These are phyloP conservation scores for Gyrodon lividus DNA, from an alignment of 768 basidiomycete species.

Conservation along the genomic window DNA sequence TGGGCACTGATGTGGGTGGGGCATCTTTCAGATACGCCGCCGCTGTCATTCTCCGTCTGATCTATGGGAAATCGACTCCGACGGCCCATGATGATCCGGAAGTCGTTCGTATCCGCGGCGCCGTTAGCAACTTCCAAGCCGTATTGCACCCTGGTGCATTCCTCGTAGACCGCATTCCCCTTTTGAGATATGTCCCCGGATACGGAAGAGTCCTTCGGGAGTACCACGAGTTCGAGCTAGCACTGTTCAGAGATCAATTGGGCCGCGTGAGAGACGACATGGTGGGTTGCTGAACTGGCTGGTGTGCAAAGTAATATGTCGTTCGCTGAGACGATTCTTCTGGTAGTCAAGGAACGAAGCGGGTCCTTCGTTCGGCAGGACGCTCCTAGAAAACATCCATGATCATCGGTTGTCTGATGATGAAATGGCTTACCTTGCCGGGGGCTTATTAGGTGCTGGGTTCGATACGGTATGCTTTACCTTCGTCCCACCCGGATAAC, in stretches of 20 bases:
- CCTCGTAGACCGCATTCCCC: conserved; percentile 50
- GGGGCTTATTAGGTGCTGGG: conserved; percentile 60
- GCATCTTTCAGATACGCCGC: conserved; percentile 17
- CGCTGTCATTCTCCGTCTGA: conserved; percentile 20
- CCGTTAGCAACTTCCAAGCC: conserved; percentile 20
- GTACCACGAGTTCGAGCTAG: conserved; percentile 47
- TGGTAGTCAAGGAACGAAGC: conserved; percentile 10
- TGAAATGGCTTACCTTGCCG: conserved; percentile 57
- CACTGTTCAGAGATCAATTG: conserved; percentile 48
- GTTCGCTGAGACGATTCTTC: neutral
- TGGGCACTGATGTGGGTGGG: neutral
- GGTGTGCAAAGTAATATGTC: neutral
- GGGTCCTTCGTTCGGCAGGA: conserved; percentile 43
- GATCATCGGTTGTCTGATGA: conserved; percentile 48
- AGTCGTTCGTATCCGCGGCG: conserved; percentile 16
- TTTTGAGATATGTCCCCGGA: conserved; percentile 47
- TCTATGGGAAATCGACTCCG: conserved; percentile 27
- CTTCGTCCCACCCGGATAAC: too few relatives aligned
- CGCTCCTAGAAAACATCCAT: conserved; percentile 48
- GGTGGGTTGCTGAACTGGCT: conserved; percentile 20
- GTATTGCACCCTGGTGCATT: conserved; percentile 46
- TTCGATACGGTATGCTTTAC: conserved; percentile 45
- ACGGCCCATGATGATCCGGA: conserved; percentile 15
- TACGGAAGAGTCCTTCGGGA: conserved; percentile 36
- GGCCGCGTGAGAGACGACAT: conserved; percentile 40